phyloP scores from a whole-genome alignment of 306 rosid species.

The Trifolium repens region DNA sequence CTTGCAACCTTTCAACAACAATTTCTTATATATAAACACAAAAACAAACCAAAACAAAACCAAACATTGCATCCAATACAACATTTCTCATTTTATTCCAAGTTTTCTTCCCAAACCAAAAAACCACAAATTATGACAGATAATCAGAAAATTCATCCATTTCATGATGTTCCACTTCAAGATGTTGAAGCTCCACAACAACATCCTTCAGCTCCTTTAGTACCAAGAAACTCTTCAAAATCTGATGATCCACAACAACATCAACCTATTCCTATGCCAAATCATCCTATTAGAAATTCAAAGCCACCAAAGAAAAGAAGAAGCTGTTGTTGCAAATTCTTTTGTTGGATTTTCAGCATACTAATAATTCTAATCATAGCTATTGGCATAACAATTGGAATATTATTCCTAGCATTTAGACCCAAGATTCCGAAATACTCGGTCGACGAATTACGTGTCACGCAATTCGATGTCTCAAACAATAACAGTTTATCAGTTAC shows the following conservation, averaged over 20 bases:
- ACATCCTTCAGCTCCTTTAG: conserved; percentile 65
- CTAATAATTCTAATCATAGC: conserved; percentile 41
- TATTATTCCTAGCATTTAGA: conserved; percentile 47
- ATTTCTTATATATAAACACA: background rate
- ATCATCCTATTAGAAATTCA: conserved; percentile 39
- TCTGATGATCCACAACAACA: conserved; percentile 52
- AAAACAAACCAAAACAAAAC: background rate
- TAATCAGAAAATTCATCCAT: conserved; percentile 72
- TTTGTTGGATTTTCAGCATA: conserved; percentile 43
- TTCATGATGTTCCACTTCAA: conserved; percentile 48
- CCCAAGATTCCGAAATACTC: conserved; percentile 61
- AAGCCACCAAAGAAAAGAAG: conserved; percentile 68
- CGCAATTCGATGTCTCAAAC: conserved; percentile 40
- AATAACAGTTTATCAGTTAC: conserved; percentile 53
- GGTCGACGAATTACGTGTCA: conserved; percentile 50
- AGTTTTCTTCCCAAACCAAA: conserved; percentile 16
- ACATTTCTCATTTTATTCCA: background rate
- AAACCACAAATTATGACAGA: conserved; percentile 57
- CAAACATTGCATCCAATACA: background rate
- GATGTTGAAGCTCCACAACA: conserved; percentile 62
- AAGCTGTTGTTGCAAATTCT: conserved; percentile 46
- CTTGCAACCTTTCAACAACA: conserved; percentile 15
- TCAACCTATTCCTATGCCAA: conserved; percentile 38
- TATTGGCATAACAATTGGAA: conserved; percentile 43
- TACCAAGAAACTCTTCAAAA: conserved; percentile 53